Base-by-base conservation (phyloP, 2,329 filamentous ascomycete species). In the Penicillium aurantiogriseum region DNA sequence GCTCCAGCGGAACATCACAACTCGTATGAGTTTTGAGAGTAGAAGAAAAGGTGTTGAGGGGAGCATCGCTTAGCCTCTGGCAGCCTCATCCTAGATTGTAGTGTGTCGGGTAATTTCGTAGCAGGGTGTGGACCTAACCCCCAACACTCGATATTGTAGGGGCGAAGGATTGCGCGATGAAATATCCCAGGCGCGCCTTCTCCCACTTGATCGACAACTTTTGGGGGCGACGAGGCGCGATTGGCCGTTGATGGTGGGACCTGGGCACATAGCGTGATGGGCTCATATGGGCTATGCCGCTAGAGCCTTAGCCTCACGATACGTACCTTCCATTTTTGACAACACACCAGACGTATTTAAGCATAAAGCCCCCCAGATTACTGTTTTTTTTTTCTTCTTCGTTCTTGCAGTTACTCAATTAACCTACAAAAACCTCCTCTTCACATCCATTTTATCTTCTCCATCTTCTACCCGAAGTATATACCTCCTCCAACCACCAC, bases 141-240 rank as follows among this genome's bases (percentile, higher is more conserved):
- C 38, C 27, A 43, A 50, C 11, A 0, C n/a, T 15, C 2, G 10
- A 21, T 13, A 33, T 21, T 31, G 8, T 23, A 23, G 29, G 29
- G 38, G 36, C 27, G 4, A 43, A 38, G 11, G 36, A 21, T 50
- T 31, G 19, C 36, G 11, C 27, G 13, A 38, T 43, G 23, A 36
- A 42, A n/a, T 29, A n/a, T 9, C 9, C 7, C 5, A 4, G 19
- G 49, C 8, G n/a, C 17, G 23, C 36, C 43, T 23, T 45, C 23
- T 21, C 23, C n/a, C n/a, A 11, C 31, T 19, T 25, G 31, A 55
- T 49, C 44, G 36, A 15, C 48, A 46, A 15, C 1, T 8, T 17
- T 56, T 56, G 57, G 57, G 59, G 61, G 56, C 61, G 42, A 33
- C 9, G 23, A 25, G 33, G 23, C 13, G 1, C 47, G 21, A 63